phyloP scores from a whole-genome alignment of 2,329 filamentous ascomycete species.

The Colletotrichum tropicicola region DNA sequence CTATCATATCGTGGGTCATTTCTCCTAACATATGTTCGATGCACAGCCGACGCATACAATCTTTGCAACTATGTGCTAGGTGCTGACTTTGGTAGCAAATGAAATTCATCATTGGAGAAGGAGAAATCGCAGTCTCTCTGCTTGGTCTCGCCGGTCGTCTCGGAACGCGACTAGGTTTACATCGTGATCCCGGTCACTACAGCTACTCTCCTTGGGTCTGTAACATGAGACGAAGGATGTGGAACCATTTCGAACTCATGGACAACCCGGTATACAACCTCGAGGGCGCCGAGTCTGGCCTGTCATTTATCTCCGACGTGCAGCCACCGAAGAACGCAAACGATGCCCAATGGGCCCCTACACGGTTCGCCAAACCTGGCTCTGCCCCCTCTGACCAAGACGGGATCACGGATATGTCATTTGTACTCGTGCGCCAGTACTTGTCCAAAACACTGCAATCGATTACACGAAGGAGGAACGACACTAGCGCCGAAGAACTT shows the following conservation, averaged over 20 bases:
- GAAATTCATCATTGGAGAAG: constrained; percentile 23
- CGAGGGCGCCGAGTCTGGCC: constrained; percentile 30
- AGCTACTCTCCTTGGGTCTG: constrained; percentile 20
- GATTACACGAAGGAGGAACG: constrained; percentile 3
- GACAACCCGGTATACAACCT: constrained; percentile 31
- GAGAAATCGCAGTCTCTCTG: constrained; percentile 13
- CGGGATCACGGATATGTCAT: constrained; percentile 33
- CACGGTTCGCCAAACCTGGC: constrained; percentile 28
- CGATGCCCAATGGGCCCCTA: constrained; percentile 31
- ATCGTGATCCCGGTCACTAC: constrained; percentile 26
- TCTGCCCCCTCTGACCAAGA: constrained; percentile 27
- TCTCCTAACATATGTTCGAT: not conserved
- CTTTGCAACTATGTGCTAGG: not conserved
- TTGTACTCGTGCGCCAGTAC: constrained; percentile 24
- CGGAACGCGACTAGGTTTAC: constrained; percentile 17
- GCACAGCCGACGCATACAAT: not conserved
- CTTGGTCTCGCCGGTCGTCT: constrained; percentile 25
- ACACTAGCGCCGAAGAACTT: constrained; percentile 6
- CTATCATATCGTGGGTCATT: constrained; percentile 19
- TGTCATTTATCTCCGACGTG: constrained; percentile 25
- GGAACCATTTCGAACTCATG: constrained; percentile 28
- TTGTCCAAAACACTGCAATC: constrained; percentile 11
- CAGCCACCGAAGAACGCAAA: constrained; percentile 28
- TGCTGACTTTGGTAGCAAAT: constrained; percentile 4
- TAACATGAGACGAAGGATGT: constrained; percentile 18